Base-by-base conservation (phyloP, 108 stramenopile species). In the Seminavis robusta region DNA sequence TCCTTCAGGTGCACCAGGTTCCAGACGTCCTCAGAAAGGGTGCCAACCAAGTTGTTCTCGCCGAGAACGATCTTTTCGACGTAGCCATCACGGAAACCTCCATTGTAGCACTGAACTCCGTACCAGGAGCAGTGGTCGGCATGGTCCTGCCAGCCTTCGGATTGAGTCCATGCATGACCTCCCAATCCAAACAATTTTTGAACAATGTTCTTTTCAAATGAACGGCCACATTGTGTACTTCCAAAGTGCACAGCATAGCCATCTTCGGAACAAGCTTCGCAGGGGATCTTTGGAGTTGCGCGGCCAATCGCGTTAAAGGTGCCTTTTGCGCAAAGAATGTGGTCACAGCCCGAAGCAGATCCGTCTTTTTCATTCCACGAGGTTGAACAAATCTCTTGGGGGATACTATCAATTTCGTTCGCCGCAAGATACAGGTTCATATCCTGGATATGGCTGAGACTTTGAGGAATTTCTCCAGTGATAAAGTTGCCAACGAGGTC, bases 241-340 rank as follows among this genome's bases (percentile, higher is more conserved):
- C 65, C 74, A 51, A 66, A 72, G 27, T 67, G 75, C 19, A 61
- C 60, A 42, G 69, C 38, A 8, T 33, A 61, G 4, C 60, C 40
- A 20, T 41, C 71, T 7, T 41, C 61, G 10, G 59, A 29, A 31
- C 74, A 78, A 46, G 39, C 24, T 11, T 57, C 32, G 53, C 81
- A 84, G 11, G 62, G 30, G 33, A 52, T 48, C 7, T 29, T 33
- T 10, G 56, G 54, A 46, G 64, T 67, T 15, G 64, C 64, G 15
- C 63, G 50, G 28, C 74, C 74, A 34, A 65, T 13, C 2, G 21
- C 58, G 43, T 77, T 76, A 63, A 65, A 93, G 4, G 59, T 73
- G 15, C 80, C 83, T 16, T 55, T 47, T 4, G 76, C 80, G 36
- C 91, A 93, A 13, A 93, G 64, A 56, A 93, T 81, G 10, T 73